Base-by-base conservation (phyloP, 2,329 filamentous ascomycete species). In the Raffaelea ambrosiae region DNA sequence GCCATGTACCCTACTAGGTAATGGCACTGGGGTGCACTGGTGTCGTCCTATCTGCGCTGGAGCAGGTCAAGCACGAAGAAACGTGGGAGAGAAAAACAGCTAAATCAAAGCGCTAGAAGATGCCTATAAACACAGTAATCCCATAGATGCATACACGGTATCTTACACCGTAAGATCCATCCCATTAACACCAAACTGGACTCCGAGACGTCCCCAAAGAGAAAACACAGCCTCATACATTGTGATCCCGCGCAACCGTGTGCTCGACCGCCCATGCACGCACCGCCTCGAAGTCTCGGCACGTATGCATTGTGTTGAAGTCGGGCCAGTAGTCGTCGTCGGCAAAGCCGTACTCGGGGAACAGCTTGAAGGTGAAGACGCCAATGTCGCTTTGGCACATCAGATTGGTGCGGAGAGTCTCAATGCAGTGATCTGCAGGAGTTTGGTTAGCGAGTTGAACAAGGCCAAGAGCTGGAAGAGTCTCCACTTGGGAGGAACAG, bases 371-470 rank as follows among this genome's bases (percentile, higher is more conserved):
- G 2, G 74, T 73, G 52, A 76, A 76, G 22, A 79, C 67, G 10
- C 73, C 73, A 53, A 76, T 63, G 49, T 79, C 75, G 40, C 68
- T 66, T 54, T 77, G 71, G 56, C 74, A 79, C 69, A 77, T 74
- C 41, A 77, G 62, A 40, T 72, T 74, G 53, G 72, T 65, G 7
- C 75, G 61, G 36, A 79, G 58, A 4, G 75, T 68, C 54, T 78
- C 74, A 51, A 76, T 68, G 60, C 74, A 77, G 56, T 77, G 73
- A 57, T 77, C 72, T 62, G 54, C 22, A 16, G 5, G n/a, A n/a
- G 19, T 41, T 21, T 23, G 22, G 51, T 53, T 44, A 53, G 51
- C 46, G 19, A n/a, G n/a, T n/a, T n/a, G 9, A 16, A 14, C 16
- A 16, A 42, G 8, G n/a, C 7, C 4, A 2, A 20, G 20, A 36